Base-by-base conservation (phyloP, 1,284 basidiomycete genomes). In the Volvariella surrecta region DNA sequence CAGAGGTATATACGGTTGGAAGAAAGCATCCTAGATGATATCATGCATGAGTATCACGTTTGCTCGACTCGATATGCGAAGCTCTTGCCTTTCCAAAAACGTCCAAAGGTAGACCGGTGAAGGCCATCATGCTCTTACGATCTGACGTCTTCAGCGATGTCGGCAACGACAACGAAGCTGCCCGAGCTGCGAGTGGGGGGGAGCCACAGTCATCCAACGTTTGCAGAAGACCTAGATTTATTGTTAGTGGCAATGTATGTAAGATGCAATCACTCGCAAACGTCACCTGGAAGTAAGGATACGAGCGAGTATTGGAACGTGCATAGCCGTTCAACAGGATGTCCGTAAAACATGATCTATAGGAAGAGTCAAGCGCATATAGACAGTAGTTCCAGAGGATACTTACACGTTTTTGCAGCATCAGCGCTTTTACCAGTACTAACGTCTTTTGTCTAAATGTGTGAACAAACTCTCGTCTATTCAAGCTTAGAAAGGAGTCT, bases 231-330 rank as follows among this genome's bases (percentile, higher is more conserved):
- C 88, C 89, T 68, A 44, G 37, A 28, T n/a, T 32, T 21, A 9
- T 8, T 4, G 35, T 17, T 17, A 22, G 16, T n/a, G 39, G 32
- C 19, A n/a, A 37, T 30, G 28, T 39, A 75, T 19, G 45, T 22
- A 42, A 35, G 16, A 16, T 28, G 10, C 22, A n/a, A n/a, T n/a
- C n/a, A n/a, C n/a, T n/a, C n/a, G n/a, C 34, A 21, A 37, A 42
- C 37, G 57, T 39, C 50, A 82, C 85, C 86, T 30, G 89, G 89
- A 49, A 91, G 72, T 10, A 92, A 69, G 0, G 89, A 89, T 41
- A 90, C 76, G 19, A 99, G 73, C 1, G 91, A 95, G 61, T 99
- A 99, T 61, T 99, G 96, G 56, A 92, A 96, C 19, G 93, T 97
- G 66, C 95, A 98, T 22, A 99, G 68, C 46, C 84, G 81, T 62